Conservation (phyloP, 129 eudicot species). For the Artemisia annua region DNA sequence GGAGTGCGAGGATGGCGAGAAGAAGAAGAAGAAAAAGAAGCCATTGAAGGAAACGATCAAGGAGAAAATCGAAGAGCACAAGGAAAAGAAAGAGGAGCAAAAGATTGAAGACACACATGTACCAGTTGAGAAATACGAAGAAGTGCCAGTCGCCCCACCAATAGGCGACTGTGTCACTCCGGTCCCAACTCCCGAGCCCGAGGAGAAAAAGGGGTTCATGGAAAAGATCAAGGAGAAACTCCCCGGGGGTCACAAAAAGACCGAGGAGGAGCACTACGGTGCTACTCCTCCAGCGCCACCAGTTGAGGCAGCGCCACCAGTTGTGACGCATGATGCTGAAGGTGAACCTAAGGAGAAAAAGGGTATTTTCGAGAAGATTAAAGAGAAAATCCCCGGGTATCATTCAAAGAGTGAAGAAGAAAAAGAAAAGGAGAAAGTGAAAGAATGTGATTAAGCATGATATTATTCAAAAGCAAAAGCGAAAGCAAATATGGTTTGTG, state of each 20-base stretch:
- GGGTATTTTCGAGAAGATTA: conserved; percentile 84
- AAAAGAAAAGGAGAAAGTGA: conserved; percentile 53
- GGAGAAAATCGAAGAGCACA: conserved; percentile 42
- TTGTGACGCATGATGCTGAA: conserved; percentile 27
- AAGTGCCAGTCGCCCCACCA: conserved; percentile 18
- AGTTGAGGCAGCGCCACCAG: conserved; percentile 20
- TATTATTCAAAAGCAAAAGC: conserved; percentile 21
- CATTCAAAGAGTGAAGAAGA: conserved; percentile 67
- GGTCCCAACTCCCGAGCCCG: conserved; percentile 16
- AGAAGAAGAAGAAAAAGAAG: conserved; percentile 79
- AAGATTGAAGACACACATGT: conserved; percentile 42
- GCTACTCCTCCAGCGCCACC: conserved; percentile 33
- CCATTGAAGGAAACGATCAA: conserved; percentile 60
- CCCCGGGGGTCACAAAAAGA: conserved; percentile 60
- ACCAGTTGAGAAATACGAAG: conserved; percentile 51
- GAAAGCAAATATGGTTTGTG: conserved; percentile 16
- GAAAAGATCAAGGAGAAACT: conserved; percentile 85
- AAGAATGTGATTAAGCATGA: conserved; percentile 36
- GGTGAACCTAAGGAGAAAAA: conserved; percentile 67
- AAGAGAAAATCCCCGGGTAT: conserved; percentile 88
- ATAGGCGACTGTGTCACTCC: not conserved
- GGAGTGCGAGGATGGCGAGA: conserved; percentile 55
- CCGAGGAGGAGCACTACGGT: conserved; percentile 45
- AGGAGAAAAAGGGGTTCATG: conserved; percentile 80
- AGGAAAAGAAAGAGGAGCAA: conserved; percentile 44